Evolutionary conservation across 1,139 yeast species (phyloP).

Genomic region (Suzukiozyma palmioleophila): DNA sequence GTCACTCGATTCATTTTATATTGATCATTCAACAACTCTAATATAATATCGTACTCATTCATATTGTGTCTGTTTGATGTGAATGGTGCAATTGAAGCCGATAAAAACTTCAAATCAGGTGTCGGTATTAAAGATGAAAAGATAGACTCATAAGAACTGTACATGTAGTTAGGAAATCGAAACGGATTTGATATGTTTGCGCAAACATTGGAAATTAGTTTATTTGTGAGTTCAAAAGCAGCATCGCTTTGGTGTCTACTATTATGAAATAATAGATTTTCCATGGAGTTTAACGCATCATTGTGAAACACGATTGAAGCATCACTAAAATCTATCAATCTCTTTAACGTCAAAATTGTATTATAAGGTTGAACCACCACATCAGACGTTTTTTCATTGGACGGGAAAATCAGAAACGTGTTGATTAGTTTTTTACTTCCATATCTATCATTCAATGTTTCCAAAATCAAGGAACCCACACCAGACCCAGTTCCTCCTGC

Average conservation of each 20-base stretch:
- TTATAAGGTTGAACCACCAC: constrained; percentile 98
- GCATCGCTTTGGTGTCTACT: constrained; percentile 23
- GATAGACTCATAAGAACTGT: constrained; percentile 79
- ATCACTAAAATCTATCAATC: constrained; percentile 82
- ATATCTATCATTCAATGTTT: constrained; percentile 73
- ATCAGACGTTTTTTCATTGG: constrained; percentile 72
- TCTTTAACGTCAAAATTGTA: constrained; percentile 71
- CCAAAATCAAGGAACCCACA: constrained; percentile 78
- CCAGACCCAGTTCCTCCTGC: constrained; percentile 99
- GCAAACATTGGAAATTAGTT: constrained; percentile 78
- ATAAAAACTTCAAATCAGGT: constrained; percentile 82
- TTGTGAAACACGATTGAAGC: constrained; percentile 87
- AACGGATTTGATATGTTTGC: constrained; percentile 83
- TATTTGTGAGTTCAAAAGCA: constrained; percentile 75
- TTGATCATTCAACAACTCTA: constrained; percentile 77
- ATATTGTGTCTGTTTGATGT: constrained; percentile 56
- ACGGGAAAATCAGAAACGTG: constrained; percentile 85
- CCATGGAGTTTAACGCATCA: constrained; percentile 71
- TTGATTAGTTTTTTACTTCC: constrained; percentile 75
- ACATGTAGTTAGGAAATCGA: constrained; percentile 89
- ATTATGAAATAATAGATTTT: constrained; percentile 41
- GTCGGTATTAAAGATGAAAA: constrained; percentile 82
- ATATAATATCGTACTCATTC: constrained; percentile 79
- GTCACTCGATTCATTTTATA: constrained; percentile 66
- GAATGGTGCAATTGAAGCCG: constrained; percentile 87